A percentile compares a stretch with the other conserved stretches of the same genome.
These are phyloP conservation scores for Xylariaceae sp. DNA, from an alignment of 2,329 filamentous ascomycete genomes.

Conservation along the genomic window DNA sequence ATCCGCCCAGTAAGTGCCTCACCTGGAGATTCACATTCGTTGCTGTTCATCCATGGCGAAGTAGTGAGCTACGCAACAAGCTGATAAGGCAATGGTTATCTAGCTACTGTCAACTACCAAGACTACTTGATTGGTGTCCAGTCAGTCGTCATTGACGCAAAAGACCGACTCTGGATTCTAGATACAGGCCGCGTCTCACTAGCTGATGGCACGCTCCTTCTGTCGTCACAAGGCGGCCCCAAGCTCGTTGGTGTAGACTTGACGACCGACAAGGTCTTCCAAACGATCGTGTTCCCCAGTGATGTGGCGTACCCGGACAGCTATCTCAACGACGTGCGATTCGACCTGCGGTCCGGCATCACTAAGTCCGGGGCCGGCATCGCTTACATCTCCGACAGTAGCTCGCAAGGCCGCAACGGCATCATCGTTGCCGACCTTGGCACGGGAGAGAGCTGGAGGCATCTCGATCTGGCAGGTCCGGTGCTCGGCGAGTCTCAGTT, in stretches of 20 bases:
- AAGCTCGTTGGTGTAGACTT: conserved; percentile 49
- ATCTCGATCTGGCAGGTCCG: conserved; percentile 39
- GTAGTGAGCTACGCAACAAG: too few relatives aligned
- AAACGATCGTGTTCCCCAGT: conserved; percentile 47
- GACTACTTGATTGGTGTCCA: conserved; percentile 49
- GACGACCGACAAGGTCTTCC: conserved; percentile 40
- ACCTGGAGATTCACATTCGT: too few relatives aligned
- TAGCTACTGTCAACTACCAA: conserved; percentile 41
- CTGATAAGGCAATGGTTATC: not conserved
- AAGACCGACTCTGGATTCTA: conserved; percentile 49
- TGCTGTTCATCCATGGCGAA: too few relatives aligned
- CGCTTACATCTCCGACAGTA: conserved; percentile 51
- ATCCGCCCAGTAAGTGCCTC: conserved; percentile 30
- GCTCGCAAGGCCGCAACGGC: conserved; percentile 44
- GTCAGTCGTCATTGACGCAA: conserved; percentile 47
- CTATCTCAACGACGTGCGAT: conserved; percentile 52
- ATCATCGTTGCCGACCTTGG: conserved; percentile 48
- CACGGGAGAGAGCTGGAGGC: conserved; percentile 45
- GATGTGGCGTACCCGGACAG: conserved; percentile 42
- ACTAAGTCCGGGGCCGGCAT: conserved; percentile 41
- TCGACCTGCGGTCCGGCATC: conserved; percentile 43
- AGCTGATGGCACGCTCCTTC: conserved; percentile 40
- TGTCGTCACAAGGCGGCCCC: conserved; percentile 43
- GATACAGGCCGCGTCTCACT: conserved; percentile 43
- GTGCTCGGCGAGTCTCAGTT: conserved; percentile 43